These are phyloP conservation scores for Tillandsia fasciculata DNA, from an alignment of 176 grass and related monocot species.

Conservation along the genomic window DNA sequence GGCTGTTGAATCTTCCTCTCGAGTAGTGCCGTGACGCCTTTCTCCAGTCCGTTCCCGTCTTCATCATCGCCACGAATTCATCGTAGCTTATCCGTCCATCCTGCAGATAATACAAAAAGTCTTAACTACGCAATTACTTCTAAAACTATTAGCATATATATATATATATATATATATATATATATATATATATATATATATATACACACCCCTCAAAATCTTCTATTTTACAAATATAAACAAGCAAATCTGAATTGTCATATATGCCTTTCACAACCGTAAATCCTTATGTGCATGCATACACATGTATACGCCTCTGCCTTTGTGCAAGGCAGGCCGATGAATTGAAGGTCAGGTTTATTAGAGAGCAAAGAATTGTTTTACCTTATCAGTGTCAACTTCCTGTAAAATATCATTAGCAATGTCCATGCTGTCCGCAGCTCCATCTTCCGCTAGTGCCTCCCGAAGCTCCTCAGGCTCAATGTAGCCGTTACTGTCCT, in stretches of 20 bases:
- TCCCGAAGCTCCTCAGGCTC: slow-evolving; percentile 79
- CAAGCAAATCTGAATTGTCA: too few relatives aligned
- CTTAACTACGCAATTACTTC: background rate
- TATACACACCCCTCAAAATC: too few relatives aligned
- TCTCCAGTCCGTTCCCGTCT: slow-evolving; percentile 98
- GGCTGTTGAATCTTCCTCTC: slow-evolving; percentile 97
- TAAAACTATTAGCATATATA: too few relatives aligned
- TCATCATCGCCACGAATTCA: slow-evolving; percentile 99
- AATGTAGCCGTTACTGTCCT: slow-evolving; percentile 89
- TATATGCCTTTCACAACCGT: too few relatives aligned
- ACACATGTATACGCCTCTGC: background rate
- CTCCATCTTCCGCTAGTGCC: slow-evolving; percentile 72
- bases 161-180: too few relatives aligned
- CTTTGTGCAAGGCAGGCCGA: background rate
- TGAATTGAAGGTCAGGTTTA: background rate
- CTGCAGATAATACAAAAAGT: slow-evolving; percentile 30
- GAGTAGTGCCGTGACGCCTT: slow-evolving; percentile 99
- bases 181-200: too few relatives aligned
- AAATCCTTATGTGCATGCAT: too few relatives aligned
- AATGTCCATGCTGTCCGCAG: slow-evolving; percentile 75
- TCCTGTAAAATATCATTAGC: slow-evolving; percentile 94
- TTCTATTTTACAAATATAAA: too few relatives aligned
- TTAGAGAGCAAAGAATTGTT: background rate
- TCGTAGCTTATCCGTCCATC: slow-evolving; percentile 98
- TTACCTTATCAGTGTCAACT: slow-evolving; percentile 95